phyloP scores from a whole-genome alignment of 2,329 filamentous ascomycete genomes.

The Venturia aucupariae region DNA sequence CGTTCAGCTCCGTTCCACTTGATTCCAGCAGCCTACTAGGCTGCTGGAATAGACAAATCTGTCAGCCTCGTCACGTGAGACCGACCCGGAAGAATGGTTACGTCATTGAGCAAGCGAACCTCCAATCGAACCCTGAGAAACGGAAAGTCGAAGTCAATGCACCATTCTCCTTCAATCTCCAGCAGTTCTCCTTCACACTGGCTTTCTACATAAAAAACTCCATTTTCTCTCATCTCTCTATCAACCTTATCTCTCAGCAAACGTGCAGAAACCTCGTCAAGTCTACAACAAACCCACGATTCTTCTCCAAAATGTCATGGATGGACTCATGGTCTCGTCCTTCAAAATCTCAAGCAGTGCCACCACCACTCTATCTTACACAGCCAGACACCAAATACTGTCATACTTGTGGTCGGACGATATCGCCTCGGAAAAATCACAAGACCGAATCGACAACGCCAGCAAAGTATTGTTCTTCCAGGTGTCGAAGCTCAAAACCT shows the following conservation, averaged over 20 bases:
- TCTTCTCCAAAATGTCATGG: constrained; percentile 33
- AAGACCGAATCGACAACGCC: constrained; percentile 22
- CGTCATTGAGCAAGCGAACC: background rate
- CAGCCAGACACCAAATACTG: constrained; percentile 46
- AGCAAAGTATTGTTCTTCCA: constrained; percentile 49
- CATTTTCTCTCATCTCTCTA: background rate
- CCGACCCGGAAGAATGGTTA: background rate
- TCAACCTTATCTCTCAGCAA: no score
- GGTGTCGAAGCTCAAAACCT: constrained; percentile 45
- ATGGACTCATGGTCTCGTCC: constrained; percentile 41
- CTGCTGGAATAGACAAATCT: no score
- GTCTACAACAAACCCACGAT: background rate
- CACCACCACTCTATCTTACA: constrained; percentile 46
- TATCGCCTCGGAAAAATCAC: constrained; percentile 30
- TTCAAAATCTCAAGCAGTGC: constrained; percentile 33
- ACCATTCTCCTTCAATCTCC: background rate
- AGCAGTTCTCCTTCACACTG: background rate
- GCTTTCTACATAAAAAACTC: background rate
- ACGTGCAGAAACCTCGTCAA: background rate
- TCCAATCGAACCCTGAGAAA: background rate
- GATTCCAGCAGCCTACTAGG: no score
- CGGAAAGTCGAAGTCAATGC: background rate
- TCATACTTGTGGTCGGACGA: constrained; percentile 47
- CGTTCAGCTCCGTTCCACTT: no score
- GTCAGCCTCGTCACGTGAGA: no score